Evolutionary conservation across 2,329 filamentous ascomycete species (phyloP).

Genomic region (Fonsecaea pugnacius): DNA sequence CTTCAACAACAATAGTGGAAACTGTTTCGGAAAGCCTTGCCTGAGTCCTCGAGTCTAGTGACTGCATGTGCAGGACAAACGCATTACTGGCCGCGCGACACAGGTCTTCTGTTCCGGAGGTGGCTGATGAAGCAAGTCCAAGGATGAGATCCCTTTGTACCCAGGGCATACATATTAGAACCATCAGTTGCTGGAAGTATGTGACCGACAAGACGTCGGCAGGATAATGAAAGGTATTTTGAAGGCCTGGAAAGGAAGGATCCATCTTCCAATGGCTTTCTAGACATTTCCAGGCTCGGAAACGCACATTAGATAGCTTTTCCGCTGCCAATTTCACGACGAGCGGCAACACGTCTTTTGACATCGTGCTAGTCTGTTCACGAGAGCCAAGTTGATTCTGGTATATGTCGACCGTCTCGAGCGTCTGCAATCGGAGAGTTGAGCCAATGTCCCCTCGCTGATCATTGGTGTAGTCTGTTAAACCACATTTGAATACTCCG

Average conservation of each 20-base stretch:
- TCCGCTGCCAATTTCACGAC: conserved; percentile 76
- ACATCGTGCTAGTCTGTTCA: conserved; percentile 6
- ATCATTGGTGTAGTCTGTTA: conserved; percentile 91
- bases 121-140: conserved; percentile 52
- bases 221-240: conserved; percentile 46
- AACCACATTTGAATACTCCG: conserved; percentile 44
- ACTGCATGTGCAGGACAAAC: conserved; percentile 42
- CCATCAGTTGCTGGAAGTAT: conserved; percentile 51
- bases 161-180: conserved; percentile 45
- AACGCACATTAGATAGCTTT: conserved; percentile 84
- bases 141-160: conserved; percentile 46
- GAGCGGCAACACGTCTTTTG: conserved; percentile 38
- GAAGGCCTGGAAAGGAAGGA: conserved; percentile 6
- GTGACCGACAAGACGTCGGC: conserved; percentile 50
- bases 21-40: conserved; percentile 40
- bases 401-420: conserved; percentile 63
- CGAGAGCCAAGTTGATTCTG: conserved; percentile 35
- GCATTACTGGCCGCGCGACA: conserved; percentile 50
- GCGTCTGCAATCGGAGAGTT: conserved; percentile 77
- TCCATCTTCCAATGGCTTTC: conserved; percentile 44
- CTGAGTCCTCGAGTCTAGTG: conserved; percentile 14
- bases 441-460: conserved; percentile 89
- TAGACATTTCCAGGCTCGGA: conserved; percentile 54
- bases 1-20: conserved; percentile 58
- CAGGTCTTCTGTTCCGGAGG: conserved; percentile 51